phyloP scores from a whole-genome alignment of 495 filamentous ascomycete genomes.

The Penicillium cinerascens region DNA sequence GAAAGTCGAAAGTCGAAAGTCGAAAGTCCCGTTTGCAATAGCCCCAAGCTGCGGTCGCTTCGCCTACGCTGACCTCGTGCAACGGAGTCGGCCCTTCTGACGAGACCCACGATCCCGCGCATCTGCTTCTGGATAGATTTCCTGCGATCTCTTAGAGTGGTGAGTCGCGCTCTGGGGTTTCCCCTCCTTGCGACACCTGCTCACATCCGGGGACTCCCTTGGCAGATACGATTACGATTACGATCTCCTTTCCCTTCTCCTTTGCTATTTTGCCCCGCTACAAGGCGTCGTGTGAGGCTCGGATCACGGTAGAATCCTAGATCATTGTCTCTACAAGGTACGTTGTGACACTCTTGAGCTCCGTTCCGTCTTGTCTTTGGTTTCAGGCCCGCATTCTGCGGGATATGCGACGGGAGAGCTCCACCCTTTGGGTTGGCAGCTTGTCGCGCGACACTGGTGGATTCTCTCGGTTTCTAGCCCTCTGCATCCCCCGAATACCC shows the following conservation, averaged over 20 bases:
- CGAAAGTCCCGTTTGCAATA: too few species aligned
- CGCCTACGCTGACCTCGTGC: not conserved
- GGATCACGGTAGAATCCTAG: conserved; percentile 10
- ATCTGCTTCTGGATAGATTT: conserved; percentile 20
- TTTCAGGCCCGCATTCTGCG: not conserved
- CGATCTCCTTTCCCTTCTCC: conserved; percentile 3
- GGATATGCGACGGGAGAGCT: not conserved
- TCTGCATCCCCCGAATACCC: not conserved
- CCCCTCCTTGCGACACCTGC: conserved; percentile 7
- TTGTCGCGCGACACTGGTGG: not conserved
- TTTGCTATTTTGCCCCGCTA: not conserved
- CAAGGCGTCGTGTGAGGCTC: conserved; percentile 9
- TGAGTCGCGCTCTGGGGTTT: conserved; percentile 15
- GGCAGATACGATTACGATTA: conserved; percentile 26
- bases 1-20: too few species aligned
- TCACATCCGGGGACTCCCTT: conserved; percentile 1
- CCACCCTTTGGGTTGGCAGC: not conserved
- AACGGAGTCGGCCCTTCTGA: conserved; percentile 16
- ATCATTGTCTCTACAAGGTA: conserved; percentile 5
- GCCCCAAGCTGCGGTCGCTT: conserved; percentile 29
- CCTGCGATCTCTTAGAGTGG: conserved; percentile 19
- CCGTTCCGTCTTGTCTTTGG: not conserved
- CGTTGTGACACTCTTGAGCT: not conserved
- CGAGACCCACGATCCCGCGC: conserved; percentile 28
- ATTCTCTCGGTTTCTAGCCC: not conserved